Evolutionary conservation across 139 green algal species (phyloP).

Genomic region (Coccomyxa sp.): DNA sequence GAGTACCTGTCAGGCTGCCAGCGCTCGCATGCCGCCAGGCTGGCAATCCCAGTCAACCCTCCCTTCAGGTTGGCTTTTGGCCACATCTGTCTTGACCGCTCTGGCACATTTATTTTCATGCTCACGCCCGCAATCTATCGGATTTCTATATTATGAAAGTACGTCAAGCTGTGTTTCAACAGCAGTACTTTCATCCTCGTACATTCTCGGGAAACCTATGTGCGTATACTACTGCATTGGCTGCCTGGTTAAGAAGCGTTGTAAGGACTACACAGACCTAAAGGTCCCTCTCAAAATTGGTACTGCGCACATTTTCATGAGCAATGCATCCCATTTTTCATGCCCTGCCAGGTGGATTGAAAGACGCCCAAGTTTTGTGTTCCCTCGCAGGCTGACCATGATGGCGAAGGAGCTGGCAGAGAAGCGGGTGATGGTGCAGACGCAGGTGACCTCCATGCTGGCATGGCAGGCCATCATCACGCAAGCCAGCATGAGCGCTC

Average conservation of each 20-base stretch:
- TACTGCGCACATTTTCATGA: background rate
- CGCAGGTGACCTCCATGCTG: conserved; percentile 23
- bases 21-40: conserved; percentile 25
- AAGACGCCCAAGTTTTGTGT: background rate
- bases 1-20: conserved; percentile 38
- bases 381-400: conserved; percentile 8
- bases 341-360: background rate
- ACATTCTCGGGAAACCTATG: too few relatives aligned
- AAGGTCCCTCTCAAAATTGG: background rate
- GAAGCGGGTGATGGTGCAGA: conserved; percentile 23
- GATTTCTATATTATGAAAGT: background rate
- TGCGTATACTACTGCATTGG: too few relatives aligned
- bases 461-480: conserved; percentile 10
- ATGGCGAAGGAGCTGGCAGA: conserved; percentile 9
- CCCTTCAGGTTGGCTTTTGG: conserved; percentile 22
- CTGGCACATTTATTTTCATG: background rate
- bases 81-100: background rate
- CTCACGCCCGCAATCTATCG: background rate
- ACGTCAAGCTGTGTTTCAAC: background rate
- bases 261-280: too few relatives aligned
- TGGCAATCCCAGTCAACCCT: conserved; percentile 20
- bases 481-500: background rate
- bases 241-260: too few relatives aligned
- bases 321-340: background rate
- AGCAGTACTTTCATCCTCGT: too few relatives aligned